Conservation (phyloP, 257 asterid genomes). For the Hygrophila difformis region DNA sequence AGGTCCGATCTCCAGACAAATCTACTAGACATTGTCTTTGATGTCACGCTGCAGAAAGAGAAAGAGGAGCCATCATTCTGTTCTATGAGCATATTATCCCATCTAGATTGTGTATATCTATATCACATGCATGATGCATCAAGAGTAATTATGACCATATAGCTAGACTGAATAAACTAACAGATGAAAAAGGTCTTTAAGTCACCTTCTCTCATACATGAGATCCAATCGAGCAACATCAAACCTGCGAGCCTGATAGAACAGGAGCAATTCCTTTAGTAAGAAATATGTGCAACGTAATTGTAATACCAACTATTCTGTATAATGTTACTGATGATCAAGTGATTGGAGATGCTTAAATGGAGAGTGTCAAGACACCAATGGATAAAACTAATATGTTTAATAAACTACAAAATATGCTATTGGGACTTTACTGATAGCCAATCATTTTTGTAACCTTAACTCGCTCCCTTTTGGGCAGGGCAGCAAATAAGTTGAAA, state of each 20-base stretch:
- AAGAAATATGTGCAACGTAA: conserved; percentile 9
- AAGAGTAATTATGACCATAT: background rate
- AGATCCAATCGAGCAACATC: conserved; percentile 51
- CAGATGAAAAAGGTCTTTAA: conserved; percentile 10
- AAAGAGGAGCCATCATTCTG: conserved; percentile 2
- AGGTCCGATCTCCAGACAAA: conserved; percentile 9
- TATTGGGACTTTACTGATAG: too few relatives aligned
- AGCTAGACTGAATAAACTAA: conserved; percentile 3
- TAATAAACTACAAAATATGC: conserved; percentile 3
- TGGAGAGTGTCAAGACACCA: conserved; percentile 1
- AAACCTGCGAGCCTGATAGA: conserved; percentile 70
- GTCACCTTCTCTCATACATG: conserved; percentile 86
- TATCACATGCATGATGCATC: background rate
- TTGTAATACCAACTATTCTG: conserved; percentile 3
- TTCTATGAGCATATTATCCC: conserved; percentile 2
- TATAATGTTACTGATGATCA: conserved; percentile 7
- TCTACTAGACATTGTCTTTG: conserved; percentile 4
- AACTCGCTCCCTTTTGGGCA: too few relatives aligned
- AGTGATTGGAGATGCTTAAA: conserved; percentile 14
- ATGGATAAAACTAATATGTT: too few relatives aligned
- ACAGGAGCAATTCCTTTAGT: conserved; percentile 10
- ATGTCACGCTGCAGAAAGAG: background rate
- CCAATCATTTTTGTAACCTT: too few relatives aligned
- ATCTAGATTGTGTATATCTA: too few relatives aligned
- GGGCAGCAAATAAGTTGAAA: too few relatives aligned